These are phyloP conservation scores for Lipomyces japonicus DNA, from an alignment of 805 yeast species.

Conservation along the genomic window DNA sequence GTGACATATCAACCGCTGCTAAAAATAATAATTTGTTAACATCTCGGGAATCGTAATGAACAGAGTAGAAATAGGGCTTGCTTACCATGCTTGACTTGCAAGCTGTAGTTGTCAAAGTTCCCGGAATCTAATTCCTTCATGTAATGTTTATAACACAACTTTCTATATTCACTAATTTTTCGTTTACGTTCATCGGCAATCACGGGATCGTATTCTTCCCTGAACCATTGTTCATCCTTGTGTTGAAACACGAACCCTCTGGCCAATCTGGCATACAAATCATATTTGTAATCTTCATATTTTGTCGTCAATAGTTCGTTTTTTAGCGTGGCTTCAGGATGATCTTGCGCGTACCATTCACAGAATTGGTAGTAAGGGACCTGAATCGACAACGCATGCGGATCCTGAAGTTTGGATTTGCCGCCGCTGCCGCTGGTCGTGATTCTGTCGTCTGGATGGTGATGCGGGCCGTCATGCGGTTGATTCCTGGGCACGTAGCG, in stretches of 20 bases:
- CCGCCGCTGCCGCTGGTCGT: too few species aligned
- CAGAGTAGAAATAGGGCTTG: too few species aligned
- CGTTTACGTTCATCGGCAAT: neutral
- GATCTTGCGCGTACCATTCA: constrained; percentile 18
- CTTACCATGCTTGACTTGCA: constrained; percentile 11
- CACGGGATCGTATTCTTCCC: constrained; percentile 23
- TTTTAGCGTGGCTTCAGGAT: constrained; percentile 1
- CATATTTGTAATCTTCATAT: constrained; percentile 23
- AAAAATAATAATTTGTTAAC: too few species aligned
- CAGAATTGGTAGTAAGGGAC: constrained; percentile 21
- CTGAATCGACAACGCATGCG: constrained; percentile 12
- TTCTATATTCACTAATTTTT: constrained; percentile 7
- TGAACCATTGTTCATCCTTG: constrained; percentile 27
- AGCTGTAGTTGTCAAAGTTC: constrained; percentile 17
- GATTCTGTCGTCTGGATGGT: too few species aligned
- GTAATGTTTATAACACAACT: constrained; percentile 10
- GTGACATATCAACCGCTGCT: too few species aligned
- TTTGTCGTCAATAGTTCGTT: constrained; percentile 4
- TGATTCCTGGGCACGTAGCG: too few species aligned
- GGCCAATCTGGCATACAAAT: constrained; percentile 26
- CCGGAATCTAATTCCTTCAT: constrained; percentile 21
- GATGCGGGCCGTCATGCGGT: too few species aligned
- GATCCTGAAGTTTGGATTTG: constrained; percentile 22
- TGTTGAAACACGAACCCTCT: constrained; percentile 25
- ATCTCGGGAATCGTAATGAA: too few species aligned